These are phyloP conservation scores for Candida berthetii DNA, from an alignment of 805 yeast genomes.

Conservation along the genomic window DNA sequence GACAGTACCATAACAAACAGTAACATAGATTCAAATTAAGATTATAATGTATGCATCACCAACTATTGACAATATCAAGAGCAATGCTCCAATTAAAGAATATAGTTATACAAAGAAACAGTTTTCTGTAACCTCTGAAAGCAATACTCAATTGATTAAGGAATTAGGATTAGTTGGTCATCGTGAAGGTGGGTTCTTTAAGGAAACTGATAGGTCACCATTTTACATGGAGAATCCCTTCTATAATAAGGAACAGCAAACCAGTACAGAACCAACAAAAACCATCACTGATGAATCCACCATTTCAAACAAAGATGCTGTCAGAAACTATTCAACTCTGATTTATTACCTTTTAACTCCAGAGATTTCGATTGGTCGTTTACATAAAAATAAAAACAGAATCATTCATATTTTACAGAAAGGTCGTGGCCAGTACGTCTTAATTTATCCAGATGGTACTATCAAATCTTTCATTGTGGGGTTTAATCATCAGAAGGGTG, in stretches of 20 bases:
- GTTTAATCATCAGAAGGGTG: constrained; percentile 38
- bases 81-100: constrained; percentile 1
- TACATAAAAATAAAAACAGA: constrained; percentile 45
- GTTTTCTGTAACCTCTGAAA: constrained; percentile 9
- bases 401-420: constrained; percentile 49
- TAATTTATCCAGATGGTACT: constrained; percentile 43
- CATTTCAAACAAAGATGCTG: constrained; percentile 2
- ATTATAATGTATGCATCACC: not conserved
- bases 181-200: constrained; percentile 53
- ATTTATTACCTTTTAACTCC: constrained; percentile 49
- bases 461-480: constrained; percentile 49
- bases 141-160: constrained; percentile 26
- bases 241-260: constrained; percentile 7
- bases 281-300: constrained; percentile 1
- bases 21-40: constrained; percentile 1
- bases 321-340: constrained; percentile 40
- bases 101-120: constrained; percentile 6
- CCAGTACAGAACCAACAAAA: not conserved
- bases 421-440: constrained; percentile 51
- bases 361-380: constrained; percentile 42
- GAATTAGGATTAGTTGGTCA: constrained; percentile 34
- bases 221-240: constrained; percentile 34
- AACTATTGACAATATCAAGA: constrained; percentile 7
- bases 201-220: constrained; percentile 49
- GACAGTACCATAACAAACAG: too few relatives aligned